Conservation (phyloP, 257 asterid genomes). For the Solanum dulcamara region DNA sequence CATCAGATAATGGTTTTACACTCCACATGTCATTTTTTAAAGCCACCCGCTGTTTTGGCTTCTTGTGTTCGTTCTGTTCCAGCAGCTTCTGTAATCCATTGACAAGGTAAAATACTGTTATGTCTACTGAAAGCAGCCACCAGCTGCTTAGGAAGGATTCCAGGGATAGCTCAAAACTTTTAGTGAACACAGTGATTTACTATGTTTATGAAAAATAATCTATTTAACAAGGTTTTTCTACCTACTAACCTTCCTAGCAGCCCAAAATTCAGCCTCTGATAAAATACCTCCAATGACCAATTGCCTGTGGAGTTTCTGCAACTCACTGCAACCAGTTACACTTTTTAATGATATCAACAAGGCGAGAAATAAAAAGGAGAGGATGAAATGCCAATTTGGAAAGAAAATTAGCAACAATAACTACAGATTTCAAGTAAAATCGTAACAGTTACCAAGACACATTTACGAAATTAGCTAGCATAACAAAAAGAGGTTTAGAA, state of each 20-base stretch:
- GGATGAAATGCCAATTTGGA: conserved; percentile 6
- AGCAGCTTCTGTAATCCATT: conserved; percentile 72
- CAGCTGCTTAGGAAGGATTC: not conserved
- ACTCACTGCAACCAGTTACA: conserved; percentile 74
- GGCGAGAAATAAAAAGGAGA: not conserved
- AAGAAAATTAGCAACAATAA: not conserved
- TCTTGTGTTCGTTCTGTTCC: conserved; percentile 59
- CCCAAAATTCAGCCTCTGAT: conserved; percentile 97
- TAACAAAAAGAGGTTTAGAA: not conserved
- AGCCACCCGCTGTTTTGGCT: conserved; percentile 71
- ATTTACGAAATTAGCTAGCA: not conserved
- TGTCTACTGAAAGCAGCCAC: not conserved
- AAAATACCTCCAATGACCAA: conserved; percentile 69
- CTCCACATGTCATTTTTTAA: conserved; percentile 88
- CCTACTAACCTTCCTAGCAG: conserved; percentile 77
- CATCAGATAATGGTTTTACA: conserved; percentile 79
- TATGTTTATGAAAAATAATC: not conserved
- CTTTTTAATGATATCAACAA: conserved; percentile 27
- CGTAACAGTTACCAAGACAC: not conserved
- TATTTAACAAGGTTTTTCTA: not conserved
- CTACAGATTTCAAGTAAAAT: not conserved
- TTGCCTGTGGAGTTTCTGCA: conserved; percentile 85
- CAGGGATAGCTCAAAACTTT: not conserved
- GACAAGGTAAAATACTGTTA: conserved; percentile 4
- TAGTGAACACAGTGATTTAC: not conserved